Evolutionary conservation across 495 filamentous ascomycete genomes (phyloP), one percentile per base, ranked within the genome.

Genomic region (Aspergillus egyptiacus): DNA sequence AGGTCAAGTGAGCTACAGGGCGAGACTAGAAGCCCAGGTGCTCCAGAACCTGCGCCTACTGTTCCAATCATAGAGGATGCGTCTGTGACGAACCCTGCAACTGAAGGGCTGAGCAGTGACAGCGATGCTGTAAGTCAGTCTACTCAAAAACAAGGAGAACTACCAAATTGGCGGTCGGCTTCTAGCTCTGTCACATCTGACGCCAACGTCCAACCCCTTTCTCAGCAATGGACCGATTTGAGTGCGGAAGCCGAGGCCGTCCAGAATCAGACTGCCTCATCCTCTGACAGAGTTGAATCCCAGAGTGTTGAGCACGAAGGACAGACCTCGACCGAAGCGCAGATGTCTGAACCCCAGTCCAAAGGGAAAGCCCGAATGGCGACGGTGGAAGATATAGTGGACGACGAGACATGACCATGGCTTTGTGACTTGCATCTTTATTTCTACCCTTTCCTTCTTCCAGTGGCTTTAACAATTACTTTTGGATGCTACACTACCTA

Each of bases 321-420:
- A n/a, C 55, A 52, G 18, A 9, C 37, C 13, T 17, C 46, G 4
- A 32, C 42, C 8, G 42, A 48, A 28, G 43, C 45, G 13, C 45
- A 46, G 27, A 24, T 45, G 13, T 56, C 58, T 10, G 50, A 51
- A 37, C 57, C 59, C 4, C 19, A 53, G 19, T 60, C 60, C 18
- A 76, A 75, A 46, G 72, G 73, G 20, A 78, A 77, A 53, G 57
- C 62, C n/a, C 68, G 69, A 36, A 62, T 68, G 17, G 61, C 65
- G 7, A 75, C 74, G 2, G 74, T 78, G 5, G 75, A 78, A 58
- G 74, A 78, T 43, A 59, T 54, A 30, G 59, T 27, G 1, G 75
- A 75, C 15, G 74, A 75, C 31, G 68, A 67, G 22, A 58, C 50
- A 30, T 62, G 50, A 56, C 58, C 56, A 63, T 63, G 58, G 57